These are phyloP conservation scores for Anisodus acutangulus DNA, from an alignment of 257 asterid species.

Conservation along the genomic window DNA sequence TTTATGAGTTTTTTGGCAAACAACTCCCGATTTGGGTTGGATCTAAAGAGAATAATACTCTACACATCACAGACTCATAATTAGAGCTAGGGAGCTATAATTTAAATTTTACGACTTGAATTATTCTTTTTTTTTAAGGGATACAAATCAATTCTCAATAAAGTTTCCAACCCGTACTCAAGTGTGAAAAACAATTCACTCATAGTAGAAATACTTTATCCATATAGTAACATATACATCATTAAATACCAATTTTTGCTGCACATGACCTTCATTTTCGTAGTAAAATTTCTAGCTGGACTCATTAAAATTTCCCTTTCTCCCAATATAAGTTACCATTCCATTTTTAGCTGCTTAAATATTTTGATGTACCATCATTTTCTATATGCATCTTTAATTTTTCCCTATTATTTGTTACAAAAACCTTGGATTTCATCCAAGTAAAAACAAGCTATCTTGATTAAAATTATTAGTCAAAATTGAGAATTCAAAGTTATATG, in stretches of 20 bases:
- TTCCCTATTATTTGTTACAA: not conserved
- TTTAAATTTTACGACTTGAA: not conserved
- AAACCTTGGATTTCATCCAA: not conserved
- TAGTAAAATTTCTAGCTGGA: not conserved
- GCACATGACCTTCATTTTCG: slow-evolving; percentile 22
- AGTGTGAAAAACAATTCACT: not conserved
- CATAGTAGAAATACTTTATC: not conserved
- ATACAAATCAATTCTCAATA: slow-evolving; percentile 15
- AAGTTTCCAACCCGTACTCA: not conserved
- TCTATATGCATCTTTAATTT: not conserved
- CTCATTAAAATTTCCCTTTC: not conserved
- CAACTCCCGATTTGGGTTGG: no score
- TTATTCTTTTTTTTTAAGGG: not conserved
- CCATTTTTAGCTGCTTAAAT: not conserved
- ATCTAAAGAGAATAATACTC: no score
- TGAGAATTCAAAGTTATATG: not conserved
- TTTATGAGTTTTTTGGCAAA: no score
- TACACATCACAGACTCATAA: no score
- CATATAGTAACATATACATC: no score
- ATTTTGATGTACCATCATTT: slow-evolving; percentile 11
- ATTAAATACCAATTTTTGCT: not conserved
- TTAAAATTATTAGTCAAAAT: not conserved
- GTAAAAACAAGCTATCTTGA: not conserved
- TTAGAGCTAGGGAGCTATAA: no score
- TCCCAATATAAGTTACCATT: not conserved